Base-by-base conservation (phyloP, 2,329 filamentous ascomycete species). In the Ophiobolus disseminans region DNA sequence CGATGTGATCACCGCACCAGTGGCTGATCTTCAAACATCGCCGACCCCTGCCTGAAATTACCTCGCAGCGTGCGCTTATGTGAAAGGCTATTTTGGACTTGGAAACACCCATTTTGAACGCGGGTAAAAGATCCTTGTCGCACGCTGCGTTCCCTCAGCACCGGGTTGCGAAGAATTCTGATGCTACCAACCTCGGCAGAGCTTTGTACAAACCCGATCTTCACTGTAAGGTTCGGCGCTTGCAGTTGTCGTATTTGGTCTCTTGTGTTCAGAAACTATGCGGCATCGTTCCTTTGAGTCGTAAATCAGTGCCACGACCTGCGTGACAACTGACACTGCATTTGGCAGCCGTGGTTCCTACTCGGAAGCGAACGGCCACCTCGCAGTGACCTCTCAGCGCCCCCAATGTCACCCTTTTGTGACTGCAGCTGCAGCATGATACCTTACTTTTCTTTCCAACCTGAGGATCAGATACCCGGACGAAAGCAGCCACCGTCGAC, bases 1-100 rank as follows among this genome's bases (percentile, higher is more conserved):
- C 45, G 54, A 48, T 50, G 53, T 48, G 31, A 43, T 50, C 50
- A 43, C 50, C 47, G 35, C 58, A 56, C 51, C 47, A 45, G 66
- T 66, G 66, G 67, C 67, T 68, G 65, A 64, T 63, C 58, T 52
- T 63, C 62, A 69, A 71, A 69, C 66, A 47, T 45, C 50, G 53
- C 43, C 53, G 48, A 47, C 28, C 62, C 62, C 63, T 66, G 56
- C 65, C 34, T 64, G 26, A 66, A 44, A 68, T 68, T 66, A 49
- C 40, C 28, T 37, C 10, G 20, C 19, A 23, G 35, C 34, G 34
- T 7, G 11, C 19, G 9, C 16, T 21, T 36, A 31, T 14, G 16
- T 19, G 16, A 26, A 40, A 31, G 38, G 38, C 38, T 40, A 40
- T 32, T 40, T 39, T 40, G 34, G 19, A 37, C 13, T 37, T 22